Conservation (phyloP, 192 early-diverging fungal genomes). For the Gaertneriomyces semiglobifer region DNA sequence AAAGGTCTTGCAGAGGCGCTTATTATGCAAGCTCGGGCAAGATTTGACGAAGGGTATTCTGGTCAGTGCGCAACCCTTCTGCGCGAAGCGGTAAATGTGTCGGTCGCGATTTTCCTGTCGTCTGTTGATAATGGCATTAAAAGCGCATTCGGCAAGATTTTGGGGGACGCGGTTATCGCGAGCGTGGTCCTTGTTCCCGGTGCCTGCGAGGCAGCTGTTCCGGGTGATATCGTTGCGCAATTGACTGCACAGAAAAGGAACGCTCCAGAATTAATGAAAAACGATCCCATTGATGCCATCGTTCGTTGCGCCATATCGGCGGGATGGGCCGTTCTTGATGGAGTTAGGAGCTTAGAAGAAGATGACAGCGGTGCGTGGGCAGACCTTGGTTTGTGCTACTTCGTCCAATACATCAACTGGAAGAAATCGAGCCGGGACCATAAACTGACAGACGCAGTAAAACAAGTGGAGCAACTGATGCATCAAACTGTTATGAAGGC, state of each 20-base stretch:
- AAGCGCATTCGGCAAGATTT: slow-evolving; percentile 33
- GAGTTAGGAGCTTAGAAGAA: neutral
- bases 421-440: neutral
- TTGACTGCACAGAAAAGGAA: neutral
- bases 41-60: slow-evolving; percentile 26
- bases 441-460: neutral
- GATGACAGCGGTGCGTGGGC: neutral
- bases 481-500: slow-evolving; percentile 23
- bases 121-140: neutral
- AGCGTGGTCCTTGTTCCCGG: slow-evolving; percentile 25
- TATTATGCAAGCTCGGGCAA: slow-evolving; percentile 19
- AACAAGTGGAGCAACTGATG: slow-evolving; percentile 3
- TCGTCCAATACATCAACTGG: neutral
- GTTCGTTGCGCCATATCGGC: too few species aligned
- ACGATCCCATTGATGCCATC: too few species aligned
- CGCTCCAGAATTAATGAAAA: neutral
- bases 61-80: slow-evolving; percentile 28
- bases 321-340: neutral
- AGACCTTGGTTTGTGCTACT: neutral
- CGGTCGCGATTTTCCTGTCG: neutral
- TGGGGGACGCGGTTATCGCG: slow-evolving; percentile 35
- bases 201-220: neutral
- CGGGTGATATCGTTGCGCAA: neutral
- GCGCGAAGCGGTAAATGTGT: slow-evolving; percentile 21
- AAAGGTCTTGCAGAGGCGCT: slow-evolving; percentile 34